Evolutionary conservation across 2,329 filamentous ascomycete genomes (phyloP), one percentile per base, ranked within the genome.

Genomic region (Neophaeococcomyces aloes): DNA sequence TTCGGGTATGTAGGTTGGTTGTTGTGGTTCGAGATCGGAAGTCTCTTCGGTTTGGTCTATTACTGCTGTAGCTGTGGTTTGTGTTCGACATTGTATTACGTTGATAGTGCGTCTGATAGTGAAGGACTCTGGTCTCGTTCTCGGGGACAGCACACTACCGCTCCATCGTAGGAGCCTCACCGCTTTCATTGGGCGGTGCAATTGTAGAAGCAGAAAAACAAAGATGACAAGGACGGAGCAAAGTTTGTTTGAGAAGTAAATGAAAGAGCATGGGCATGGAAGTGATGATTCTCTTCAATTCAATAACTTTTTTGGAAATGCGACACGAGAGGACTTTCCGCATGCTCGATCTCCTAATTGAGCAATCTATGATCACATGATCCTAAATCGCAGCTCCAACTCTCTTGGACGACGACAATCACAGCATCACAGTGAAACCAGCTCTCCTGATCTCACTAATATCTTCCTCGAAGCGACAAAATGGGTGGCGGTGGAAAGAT

Each of bases 401-500:
- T n/a, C 19, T 38, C 30, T 7, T 10, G n/a, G 21, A 18, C n/a
- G 19, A 10, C n/a, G 19, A 4, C 17, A 4, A n/a, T 21, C n/a
- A 11, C 29, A 41, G 29, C 27, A 11, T 19, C 31, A 29, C n/a
- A 35, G 5, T 31, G 3, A 43, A 7, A 5, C 31, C 31, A 43
- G 31, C 40, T 36, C 33, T 17, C 8, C 14, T 17, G 8, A n/a
- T 35, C 17, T 27, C 29, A 17, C 21, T 33, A 19, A 8, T 11
- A 19, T 15, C 29, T 29, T 29, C 31, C 7, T 23, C 29, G 23
- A 31, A 15, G 14, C 18, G 30, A 46, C 41, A 48, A 58, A 49
- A 69, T 69, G 81, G 83, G 83, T 71, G 84, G 84, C 70, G 86
- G 87, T 71, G 81, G 77, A 66, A 83, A 83, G 68, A 75, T 84